Evolutionary conservation across 345 rosid genomes (phyloP), one percentile per base, ranked within the genome.

Genomic region (Fremontodendron californicum): DNA sequence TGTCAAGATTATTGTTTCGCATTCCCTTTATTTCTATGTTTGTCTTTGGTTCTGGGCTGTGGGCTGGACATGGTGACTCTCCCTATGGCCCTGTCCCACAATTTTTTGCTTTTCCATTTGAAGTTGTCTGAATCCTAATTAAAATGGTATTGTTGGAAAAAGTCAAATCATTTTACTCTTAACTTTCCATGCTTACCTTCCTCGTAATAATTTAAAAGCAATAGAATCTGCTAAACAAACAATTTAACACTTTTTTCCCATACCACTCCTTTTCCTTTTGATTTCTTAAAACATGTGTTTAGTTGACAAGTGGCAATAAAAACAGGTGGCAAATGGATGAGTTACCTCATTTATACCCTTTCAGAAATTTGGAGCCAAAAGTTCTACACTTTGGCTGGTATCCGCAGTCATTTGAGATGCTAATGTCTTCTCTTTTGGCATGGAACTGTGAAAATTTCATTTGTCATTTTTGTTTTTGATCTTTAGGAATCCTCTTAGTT

Each of bases 31-130:
- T 45, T 68, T 45, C 37, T 68, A 15, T 45, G 21, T 27, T 3
- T 69, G 6, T 68, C 35, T 46, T 69, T 69, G 39, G 48, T 23
- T n/a, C n/a, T n/a, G n/a, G n/a, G n/a, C n/a, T n/a, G 35, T 55
- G 61, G 29, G 40, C 18, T 11, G 3, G 1, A 16, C 29, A 31
- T 31, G 74, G 60, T 19, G 39, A 29, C 43, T 70, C 74, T 25
- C 31, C 55, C 25, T 48, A 27, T 46, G 25, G 49, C 25, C 25
- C 2, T 29, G 12, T 31, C 60, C 16, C 25, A 19, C 35, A 5
- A 71, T 31, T 25, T 71, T n/a, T 31, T 69, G 55, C 39, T 29
- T 69, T 69, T 46, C 57, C 25, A 46, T 69, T 69, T 69, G 27
- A 46, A 45, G 37, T 18, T 15, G 40, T 27, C 21, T 11, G 4